Evolutionary conservation across 140 eudicot species (phyloP).

Genomic region (Senecio squalidus): DNA sequence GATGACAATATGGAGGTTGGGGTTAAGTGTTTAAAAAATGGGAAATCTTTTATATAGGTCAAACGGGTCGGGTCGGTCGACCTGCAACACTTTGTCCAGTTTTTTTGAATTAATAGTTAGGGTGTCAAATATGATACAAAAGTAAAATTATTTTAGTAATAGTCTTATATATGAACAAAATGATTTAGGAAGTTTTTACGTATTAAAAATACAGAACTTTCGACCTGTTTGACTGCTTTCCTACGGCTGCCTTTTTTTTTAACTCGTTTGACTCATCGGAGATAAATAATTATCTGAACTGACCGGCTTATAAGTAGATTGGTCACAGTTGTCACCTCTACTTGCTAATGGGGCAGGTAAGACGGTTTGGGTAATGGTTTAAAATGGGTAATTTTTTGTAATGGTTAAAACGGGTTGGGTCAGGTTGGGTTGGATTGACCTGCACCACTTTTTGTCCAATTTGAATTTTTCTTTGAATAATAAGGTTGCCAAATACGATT

Average conservation of each 20-base stretch:
- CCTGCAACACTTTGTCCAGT: background rate
- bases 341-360: too few relatives aligned
- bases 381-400: background rate
- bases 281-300: background rate
- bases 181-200: background rate
- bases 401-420: too few relatives aligned
- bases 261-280: background rate
- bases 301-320: background rate
- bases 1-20: background rate
- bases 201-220: too few relatives aligned
- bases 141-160: too few relatives aligned
- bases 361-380: background rate
- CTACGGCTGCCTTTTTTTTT: background rate
- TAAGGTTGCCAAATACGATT: background rate
- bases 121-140: background rate
- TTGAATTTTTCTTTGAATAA: background rate
- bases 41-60: background rate
- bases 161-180: background rate
- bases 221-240: background rate
- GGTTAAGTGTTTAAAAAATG: background rate
- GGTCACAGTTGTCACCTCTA: background rate
- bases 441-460: background rate
- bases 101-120: background rate
- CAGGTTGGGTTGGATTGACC: background rate
- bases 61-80: too few relatives aligned